phyloP scores from a whole-genome alignment of 208 protist genomes.

The Wallacemonas sp. region DNA sequence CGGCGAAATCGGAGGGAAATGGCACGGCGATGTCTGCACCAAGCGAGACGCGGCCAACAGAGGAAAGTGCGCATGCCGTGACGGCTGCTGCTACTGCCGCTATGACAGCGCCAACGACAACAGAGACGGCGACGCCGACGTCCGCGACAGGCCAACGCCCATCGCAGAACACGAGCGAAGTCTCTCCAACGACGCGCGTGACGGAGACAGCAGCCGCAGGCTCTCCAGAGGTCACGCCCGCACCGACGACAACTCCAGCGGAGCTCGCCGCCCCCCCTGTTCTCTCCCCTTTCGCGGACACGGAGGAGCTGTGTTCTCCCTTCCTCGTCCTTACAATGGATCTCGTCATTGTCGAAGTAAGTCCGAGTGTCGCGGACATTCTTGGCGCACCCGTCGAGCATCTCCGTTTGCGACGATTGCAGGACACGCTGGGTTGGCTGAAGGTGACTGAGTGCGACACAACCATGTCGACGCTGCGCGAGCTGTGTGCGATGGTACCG shows the following conservation, averaged over 20 bases:
- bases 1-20: no score
- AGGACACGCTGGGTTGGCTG: conserved; percentile 45
- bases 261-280: not conserved
- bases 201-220: no score
- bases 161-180: no score
- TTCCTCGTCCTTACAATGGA: conserved; percentile 38
- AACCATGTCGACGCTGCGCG: conserved; percentile 9
- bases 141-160: no score
- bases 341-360: conserved; percentile 52
- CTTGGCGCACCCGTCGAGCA: conserved; percentile 37
- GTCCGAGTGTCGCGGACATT: conserved; percentile 37
- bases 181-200: no score
- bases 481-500: not conserved
- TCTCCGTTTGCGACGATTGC: conserved; percentile 34
- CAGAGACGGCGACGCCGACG: no score
- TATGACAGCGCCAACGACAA: no score
- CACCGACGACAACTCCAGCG: not conserved
- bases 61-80: no score
- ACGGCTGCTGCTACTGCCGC: no score
- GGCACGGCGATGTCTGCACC: no score
- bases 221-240: no score
- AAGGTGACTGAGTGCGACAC: conserved; percentile 31
- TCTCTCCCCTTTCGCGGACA: conserved; percentile 10
- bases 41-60: no score
- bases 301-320: conserved; percentile 35